These are phyloP conservation scores for Circinella minor DNA, from an alignment of 371 early-diverging fungal species.

Conservation along the genomic window DNA sequence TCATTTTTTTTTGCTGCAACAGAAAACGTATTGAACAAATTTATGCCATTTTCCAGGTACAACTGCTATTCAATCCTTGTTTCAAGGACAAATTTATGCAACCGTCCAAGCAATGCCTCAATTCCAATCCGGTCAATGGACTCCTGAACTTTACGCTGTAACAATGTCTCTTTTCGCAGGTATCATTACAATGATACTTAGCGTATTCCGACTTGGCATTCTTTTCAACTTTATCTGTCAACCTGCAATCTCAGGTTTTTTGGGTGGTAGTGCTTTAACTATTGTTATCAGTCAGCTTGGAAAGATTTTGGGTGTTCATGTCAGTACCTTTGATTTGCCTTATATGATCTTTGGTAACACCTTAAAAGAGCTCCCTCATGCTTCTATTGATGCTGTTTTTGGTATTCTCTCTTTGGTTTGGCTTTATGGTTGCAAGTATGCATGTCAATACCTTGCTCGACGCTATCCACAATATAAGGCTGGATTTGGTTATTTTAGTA, in stretches of 20 bases:
- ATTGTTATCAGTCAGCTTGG: slow-evolving; percentile 83
- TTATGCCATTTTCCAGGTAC: slow-evolving; percentile 43
- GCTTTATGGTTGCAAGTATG: slow-evolving; percentile 45
- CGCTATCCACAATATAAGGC: slow-evolving; percentile 40
- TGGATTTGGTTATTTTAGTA: slow-evolving; percentile 56
- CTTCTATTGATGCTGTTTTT: slow-evolving; percentile 62
- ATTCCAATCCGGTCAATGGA: slow-evolving; percentile 41
- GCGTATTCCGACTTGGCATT: slow-evolving; percentile 78
- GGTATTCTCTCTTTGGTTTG: slow-evolving; percentile 61
- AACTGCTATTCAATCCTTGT: slow-evolving; percentile 82
- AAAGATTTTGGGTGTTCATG: slow-evolving; percentile 73
- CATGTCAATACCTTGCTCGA: slow-evolving; percentile 39
- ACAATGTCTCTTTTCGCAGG: slow-evolving; percentile 69
- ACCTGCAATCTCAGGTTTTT: slow-evolving; percentile 77
- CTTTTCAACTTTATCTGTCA: slow-evolving; percentile 85
- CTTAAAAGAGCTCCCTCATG: slow-evolving; percentile 44
- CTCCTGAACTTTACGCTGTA: slow-evolving; percentile 42
- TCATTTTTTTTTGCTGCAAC: no score
- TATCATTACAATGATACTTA: slow-evolving; percentile 65
- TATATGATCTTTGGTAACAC: slow-evolving; percentile 66
- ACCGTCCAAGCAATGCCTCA: slow-evolving; percentile 46
- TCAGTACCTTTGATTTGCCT: slow-evolving; percentile 65
- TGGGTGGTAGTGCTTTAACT: slow-evolving; percentile 74
- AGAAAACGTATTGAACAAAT: not conserved
- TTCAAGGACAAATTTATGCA: slow-evolving; percentile 70